Conservation (phyloP, 1,284 basidiomycete species). For the Boletellus deceptivus region DNA sequence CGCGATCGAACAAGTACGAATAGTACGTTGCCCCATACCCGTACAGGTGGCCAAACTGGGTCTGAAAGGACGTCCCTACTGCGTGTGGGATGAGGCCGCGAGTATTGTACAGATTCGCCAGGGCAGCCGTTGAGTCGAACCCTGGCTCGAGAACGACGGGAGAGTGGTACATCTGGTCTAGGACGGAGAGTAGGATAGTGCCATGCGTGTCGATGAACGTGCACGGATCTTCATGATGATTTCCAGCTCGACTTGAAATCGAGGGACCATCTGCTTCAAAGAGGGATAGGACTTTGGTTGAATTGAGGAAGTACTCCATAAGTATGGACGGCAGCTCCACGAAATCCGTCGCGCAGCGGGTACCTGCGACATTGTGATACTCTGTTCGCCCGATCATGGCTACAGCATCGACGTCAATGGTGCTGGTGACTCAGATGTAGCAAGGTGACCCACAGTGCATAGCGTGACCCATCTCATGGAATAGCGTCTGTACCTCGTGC, state of each 20-base stretch:
- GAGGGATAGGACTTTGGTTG: conserved; percentile 78
- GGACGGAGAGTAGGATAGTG: conserved; percentile 85
- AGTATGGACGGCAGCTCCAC: conserved; percentile 97
- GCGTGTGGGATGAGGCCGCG: conserved; percentile 82
- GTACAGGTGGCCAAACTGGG: conserved; percentile 93
- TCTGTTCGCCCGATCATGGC: conserved; percentile 98
- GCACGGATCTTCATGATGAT: conserved; percentile 69
- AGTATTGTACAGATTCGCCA: conserved; percentile 63
- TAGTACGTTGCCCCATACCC: conserved; percentile 99
- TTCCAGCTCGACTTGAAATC: conserved; percentile 44
- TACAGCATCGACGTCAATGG: conserved; percentile 35
- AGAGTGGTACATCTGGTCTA: conserved; percentile 93
- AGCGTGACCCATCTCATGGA: conserved; percentile 99
- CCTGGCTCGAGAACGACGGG: conserved; percentile 46
- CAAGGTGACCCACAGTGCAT: conserved; percentile 83
- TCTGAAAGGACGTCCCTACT: conserved; percentile 86
- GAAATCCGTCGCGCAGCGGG: conserved; percentile 98
- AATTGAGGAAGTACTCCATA: conserved; percentile 96
- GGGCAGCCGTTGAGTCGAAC: conserved; percentile 72
- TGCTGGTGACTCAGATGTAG: background rate
- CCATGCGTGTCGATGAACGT: conserved; percentile 83
- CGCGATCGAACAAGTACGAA: conserved; percentile 94
- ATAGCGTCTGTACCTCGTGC: conserved; percentile 94
- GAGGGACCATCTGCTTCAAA: conserved; percentile 57
- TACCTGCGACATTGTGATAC: conserved; percentile 97